Conservation (phyloP, 768 basidiomycete species). For the Clitopilus passeckerianus region DNA sequence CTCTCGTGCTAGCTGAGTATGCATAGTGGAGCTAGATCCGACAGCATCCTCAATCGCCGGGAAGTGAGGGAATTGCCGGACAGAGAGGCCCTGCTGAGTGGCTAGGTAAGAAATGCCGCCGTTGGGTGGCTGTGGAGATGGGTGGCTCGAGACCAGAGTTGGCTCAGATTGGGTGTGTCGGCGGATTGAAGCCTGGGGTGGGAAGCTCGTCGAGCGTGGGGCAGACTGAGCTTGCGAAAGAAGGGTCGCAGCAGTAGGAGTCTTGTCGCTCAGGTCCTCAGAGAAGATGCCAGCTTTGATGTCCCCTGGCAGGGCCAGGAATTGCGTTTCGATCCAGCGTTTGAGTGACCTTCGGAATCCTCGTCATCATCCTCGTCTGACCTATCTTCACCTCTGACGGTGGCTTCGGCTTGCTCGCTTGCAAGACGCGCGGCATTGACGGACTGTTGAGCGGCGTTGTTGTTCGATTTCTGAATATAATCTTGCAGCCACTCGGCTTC, state of each 20-base stretch:
- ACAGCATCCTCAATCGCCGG: slow-evolving; percentile 85
- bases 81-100: slow-evolving; percentile 52
- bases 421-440: slow-evolving; percentile 71
- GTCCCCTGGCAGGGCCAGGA: slow-evolving; percentile 65
- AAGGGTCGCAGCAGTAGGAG: slow-evolving; percentile 74
- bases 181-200: slow-evolving; percentile 72
- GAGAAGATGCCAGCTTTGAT: slow-evolving; percentile 53
- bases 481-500: slow-evolving; percentile 92
- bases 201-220: slow-evolving; percentile 55
- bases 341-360: slow-evolving; percentile 73
- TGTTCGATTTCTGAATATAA: slow-evolving; percentile 88
- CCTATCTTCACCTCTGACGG: slow-evolving; percentile 59
- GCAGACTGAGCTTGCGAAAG: slow-evolving; percentile 75
- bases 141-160: slow-evolving; percentile 48
- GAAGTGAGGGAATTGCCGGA: slow-evolving; percentile 75
- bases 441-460: slow-evolving; percentile 72
- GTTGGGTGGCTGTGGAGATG: slow-evolving; percentile 45
- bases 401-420: slow-evolving; percentile 61
- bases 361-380: slow-evolving; percentile 87
- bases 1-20: slow-evolving; percentile 76
- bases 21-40: slow-evolving; percentile 67
- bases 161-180: slow-evolving; percentile 62
- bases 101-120: slow-evolving; percentile 43
- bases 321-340: slow-evolving; percentile 64
- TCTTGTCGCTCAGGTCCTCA: slow-evolving; percentile 77